Conservation (phyloP, 257 asterid species). For the Vinca minor region DNA sequence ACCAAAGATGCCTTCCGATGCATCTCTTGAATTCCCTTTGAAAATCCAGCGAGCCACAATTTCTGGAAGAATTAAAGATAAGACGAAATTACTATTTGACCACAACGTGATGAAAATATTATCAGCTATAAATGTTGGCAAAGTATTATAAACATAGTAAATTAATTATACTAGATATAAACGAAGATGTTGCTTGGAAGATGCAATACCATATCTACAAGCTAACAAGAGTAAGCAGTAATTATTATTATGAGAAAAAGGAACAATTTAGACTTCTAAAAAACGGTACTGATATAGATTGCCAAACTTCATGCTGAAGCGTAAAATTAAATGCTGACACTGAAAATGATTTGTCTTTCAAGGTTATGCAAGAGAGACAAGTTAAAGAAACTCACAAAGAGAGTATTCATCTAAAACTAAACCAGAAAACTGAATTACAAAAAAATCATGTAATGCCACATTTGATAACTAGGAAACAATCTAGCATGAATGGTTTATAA, state of each 20-base stretch:
- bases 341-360: background rate
- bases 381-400: background rate
- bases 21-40: constrained; percentile 99
- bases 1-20: constrained; percentile 98
- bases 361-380: background rate
- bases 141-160: background rate
- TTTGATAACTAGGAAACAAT: background rate
- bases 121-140: background rate
- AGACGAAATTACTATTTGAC: background rate
- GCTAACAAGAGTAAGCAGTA: background rate
- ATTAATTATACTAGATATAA: background rate
- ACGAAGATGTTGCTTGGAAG: background rate
- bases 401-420: background rate
- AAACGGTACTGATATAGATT: background rate
- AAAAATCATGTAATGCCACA: background rate
- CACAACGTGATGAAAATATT: background rate
- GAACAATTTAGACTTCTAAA: background rate
- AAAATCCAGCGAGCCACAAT: constrained; percentile 99
- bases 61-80: constrained; percentile 41
- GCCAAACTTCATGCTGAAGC: background rate
- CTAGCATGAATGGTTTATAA: background rate
- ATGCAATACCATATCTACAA: too few species aligned
- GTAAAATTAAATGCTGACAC: background rate
- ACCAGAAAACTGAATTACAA: background rate
- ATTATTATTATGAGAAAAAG: background rate